A percentile compares a stretch with the other conserved stretches of the same genome.
Conservation (phyloP, 106 monocot species). For the Platanthera guangdongensis region DNA sequence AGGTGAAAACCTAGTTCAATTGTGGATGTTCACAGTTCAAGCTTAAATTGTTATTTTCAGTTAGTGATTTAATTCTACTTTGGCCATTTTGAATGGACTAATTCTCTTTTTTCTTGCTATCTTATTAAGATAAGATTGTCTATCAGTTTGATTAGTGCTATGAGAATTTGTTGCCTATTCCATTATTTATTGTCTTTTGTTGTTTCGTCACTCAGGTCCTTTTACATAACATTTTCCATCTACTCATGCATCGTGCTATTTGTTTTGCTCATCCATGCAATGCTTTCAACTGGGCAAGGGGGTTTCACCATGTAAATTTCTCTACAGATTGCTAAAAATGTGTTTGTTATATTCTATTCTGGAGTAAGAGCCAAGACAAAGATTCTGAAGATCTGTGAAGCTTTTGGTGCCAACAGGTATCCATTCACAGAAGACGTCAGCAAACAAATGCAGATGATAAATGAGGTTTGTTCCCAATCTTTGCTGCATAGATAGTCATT, state of each 20-base stretch:
- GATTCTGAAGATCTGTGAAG: slow-evolving; percentile 97
- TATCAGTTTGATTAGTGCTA: too few relatives aligned
- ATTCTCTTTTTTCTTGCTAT: too few relatives aligned
- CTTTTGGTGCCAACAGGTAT: slow-evolving; percentile 93
- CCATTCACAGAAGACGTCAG: slow-evolving; percentile 76
- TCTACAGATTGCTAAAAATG: slow-evolving; percentile 80
- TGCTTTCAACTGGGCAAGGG: not conserved
- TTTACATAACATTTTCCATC: not conserved
- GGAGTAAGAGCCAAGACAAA: slow-evolving; percentile 96
- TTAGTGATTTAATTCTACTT: too few relatives aligned
- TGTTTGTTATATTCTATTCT: slow-evolving; percentile 90
- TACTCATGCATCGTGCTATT: not conserved
- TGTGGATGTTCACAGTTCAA: too few relatives aligned
- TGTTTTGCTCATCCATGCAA: not conserved
- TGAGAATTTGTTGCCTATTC: too few relatives aligned
- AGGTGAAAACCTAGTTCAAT: too few relatives aligned
- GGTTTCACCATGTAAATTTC: not conserved
- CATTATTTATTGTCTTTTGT: not conserved
- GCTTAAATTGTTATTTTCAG: too few relatives aligned
- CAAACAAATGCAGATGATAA: slow-evolving; percentile 68
- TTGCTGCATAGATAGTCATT: not conserved
- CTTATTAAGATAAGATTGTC: too few relatives aligned
- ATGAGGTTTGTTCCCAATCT: slow-evolving; percentile 47
- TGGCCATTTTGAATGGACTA: too few relatives aligned
- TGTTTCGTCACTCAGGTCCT: not conserved